These are phyloP conservation scores for Trichoderma afroharzianum DNA, from an alignment of 2,329 filamentous ascomycete species.

Conservation along the genomic window DNA sequence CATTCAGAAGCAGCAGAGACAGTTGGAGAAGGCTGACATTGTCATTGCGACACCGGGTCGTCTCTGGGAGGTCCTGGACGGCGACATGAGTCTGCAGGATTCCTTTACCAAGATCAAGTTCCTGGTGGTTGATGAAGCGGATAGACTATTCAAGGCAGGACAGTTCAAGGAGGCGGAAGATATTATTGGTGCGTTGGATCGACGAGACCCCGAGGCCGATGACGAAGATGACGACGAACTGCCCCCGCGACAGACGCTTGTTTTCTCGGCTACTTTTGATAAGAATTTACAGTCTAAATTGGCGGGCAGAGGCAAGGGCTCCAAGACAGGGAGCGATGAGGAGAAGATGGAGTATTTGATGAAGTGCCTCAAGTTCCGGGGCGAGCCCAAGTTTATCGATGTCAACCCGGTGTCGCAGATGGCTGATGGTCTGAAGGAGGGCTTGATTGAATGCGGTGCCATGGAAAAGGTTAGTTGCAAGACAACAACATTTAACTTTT, in stretches of 20 bases:
- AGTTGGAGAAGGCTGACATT: slow-evolving; percentile 80
- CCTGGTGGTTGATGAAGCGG: slow-evolving; percentile 89
- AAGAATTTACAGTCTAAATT: slow-evolving; percentile 89
- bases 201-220: slow-evolving; percentile 59
- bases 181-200: slow-evolving; percentile 77
- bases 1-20: slow-evolving; percentile 88
- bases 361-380: slow-evolving; percentile 82
- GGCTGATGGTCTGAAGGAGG: slow-evolving; percentile 81
- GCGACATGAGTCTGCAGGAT: slow-evolving; percentile 63
- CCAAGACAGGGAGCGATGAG: slow-evolving; percentile 50
- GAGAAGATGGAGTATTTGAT: slow-evolving; percentile 92
- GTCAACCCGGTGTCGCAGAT: slow-evolving; percentile 87
- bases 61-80: slow-evolving; percentile 88
- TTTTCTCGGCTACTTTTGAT: slow-evolving; percentile 96
- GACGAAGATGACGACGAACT: slow-evolving; percentile 42
- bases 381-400: slow-evolving; percentile 86
- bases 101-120: slow-evolving; percentile 73
- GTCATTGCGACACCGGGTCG: slow-evolving; percentile 91
- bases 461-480: slow-evolving; percentile 72
- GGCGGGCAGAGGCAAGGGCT: slow-evolving; percentile 63
- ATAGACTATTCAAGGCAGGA: slow-evolving; percentile 84
- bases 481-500: neutral
- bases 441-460: slow-evolving; percentile 84
- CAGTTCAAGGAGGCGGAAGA: slow-evolving; percentile 94
- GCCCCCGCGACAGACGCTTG: slow-evolving; percentile 72